Evolutionary conservation across 2,329 filamentous ascomycete genomes (phyloP).

Genomic region (Cladosporium halotolerans): DNA sequence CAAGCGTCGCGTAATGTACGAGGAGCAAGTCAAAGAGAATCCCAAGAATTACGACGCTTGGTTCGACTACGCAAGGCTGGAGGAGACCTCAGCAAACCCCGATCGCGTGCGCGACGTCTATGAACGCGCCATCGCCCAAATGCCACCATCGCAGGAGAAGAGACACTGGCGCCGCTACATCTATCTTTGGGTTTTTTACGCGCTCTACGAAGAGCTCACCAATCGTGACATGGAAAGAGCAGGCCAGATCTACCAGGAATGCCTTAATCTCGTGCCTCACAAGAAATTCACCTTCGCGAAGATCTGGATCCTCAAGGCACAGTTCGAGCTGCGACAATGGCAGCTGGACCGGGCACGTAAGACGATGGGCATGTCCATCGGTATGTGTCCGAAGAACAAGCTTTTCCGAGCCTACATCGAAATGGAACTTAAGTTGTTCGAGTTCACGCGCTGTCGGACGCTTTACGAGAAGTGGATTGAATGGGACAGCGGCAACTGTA

Average conservation of each 20-base stretch:
- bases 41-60: conserved; percentile 94
- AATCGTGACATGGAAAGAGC: conserved; percentile 72
- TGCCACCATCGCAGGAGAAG: conserved; percentile 93
- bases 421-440: conserved; percentile 85
- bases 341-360: conserved; percentile 77
- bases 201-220: conserved; percentile 87
- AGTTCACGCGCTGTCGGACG: conserved; percentile 84
- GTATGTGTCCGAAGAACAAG: conserved; percentile 93
- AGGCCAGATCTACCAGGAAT: conserved; percentile 84
- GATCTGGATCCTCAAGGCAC: conserved; percentile 86
- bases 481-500: conserved; percentile 83
- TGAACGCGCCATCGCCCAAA: conserved; percentile 89
- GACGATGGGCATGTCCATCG: conserved; percentile 81
- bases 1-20: conserved; percentile 87
- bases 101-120: conserved; percentile 88
- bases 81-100: conserved; percentile 75
- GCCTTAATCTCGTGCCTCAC: conserved; percentile 81
- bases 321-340: conserved; percentile 86
- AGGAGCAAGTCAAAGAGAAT: conserved; percentile 89
- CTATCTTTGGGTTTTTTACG: conserved; percentile 97
- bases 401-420: conserved; percentile 91
- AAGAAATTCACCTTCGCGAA: conserved; percentile 98
- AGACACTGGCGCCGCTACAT: conserved; percentile 96
- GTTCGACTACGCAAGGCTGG: conserved; percentile 90
- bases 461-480: conserved; percentile 92